Evolutionary conservation across 2,329 filamentous ascomycete genomes (phyloP).

Genomic region (Trichophaea hybrida): DNA sequence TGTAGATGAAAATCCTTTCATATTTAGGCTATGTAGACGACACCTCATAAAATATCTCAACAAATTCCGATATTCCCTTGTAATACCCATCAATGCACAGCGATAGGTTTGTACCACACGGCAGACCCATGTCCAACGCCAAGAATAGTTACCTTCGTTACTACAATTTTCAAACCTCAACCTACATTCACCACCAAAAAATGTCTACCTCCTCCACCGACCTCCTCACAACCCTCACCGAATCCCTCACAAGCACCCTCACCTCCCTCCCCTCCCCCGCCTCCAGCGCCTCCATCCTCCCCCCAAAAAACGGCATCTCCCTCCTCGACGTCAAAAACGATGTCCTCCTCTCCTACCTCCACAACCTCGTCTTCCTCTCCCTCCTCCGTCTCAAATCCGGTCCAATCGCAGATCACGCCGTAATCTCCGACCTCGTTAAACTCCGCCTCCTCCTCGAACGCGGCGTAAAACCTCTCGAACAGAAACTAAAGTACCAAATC

Average conservation of each 20-base stretch:
- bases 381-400: slow-evolving; percentile 57
- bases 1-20: too few relatives aligned
- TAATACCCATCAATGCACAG: too few relatives aligned
- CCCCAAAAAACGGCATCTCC: slow-evolving; percentile 78
- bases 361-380: slow-evolving; percentile 81
- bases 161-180: background rate
- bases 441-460: slow-evolving; percentile 86
- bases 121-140: too few relatives aligned
- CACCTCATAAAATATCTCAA: too few relatives aligned
- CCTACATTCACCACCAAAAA: background rate
- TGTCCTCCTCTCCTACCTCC: slow-evolving; percentile 86
- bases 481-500: slow-evolving; percentile 84
- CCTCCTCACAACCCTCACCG: slow-evolving; percentile 8
- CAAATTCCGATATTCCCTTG: too few relatives aligned
- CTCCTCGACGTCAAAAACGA: slow-evolving; percentile 94
- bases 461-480: slow-evolving; percentile 78
- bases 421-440: slow-evolving; percentile 78
- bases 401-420: slow-evolving; percentile 34
- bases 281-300: slow-evolving; percentile 46
- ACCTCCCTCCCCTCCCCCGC: slow-evolving; percentile 52
- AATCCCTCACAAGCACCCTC: slow-evolving; percentile 27
- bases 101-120: too few relatives aligned
- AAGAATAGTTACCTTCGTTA: too few relatives aligned
- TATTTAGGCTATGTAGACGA: too few relatives aligned
- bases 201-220: background rate